phyloP scores from a whole-genome alignment of 2,329 filamentous ascomycete genomes.

The Annulohypoxylon truncatum region DNA sequence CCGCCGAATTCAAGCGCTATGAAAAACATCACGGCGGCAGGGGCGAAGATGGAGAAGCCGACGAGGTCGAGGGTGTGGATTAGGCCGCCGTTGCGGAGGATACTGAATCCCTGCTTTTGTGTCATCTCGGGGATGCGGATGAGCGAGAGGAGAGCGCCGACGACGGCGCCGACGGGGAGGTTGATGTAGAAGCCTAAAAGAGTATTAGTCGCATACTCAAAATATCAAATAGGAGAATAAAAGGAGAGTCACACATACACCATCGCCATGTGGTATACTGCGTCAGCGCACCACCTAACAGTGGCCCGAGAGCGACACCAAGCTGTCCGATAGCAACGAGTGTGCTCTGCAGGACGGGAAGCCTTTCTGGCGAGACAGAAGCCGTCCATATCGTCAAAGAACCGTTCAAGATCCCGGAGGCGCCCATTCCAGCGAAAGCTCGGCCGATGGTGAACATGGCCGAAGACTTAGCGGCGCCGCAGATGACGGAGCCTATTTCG shows the following conservation, averaged over 20 bases:
- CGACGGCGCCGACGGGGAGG: slow-evolving; percentile 55
- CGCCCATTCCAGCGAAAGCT: slow-evolving; percentile 31
- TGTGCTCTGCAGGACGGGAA: neutral
- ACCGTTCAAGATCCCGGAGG: neutral
- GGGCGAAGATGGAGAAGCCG: slow-evolving; percentile 56
- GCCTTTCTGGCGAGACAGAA: neutral
- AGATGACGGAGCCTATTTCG: slow-evolving; percentile 36
- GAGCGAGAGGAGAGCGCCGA: slow-evolving; percentile 46
- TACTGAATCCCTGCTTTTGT: neutral
- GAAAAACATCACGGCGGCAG: slow-evolving; percentile 55
- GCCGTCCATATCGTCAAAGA: neutral
- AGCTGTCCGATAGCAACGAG: neutral
- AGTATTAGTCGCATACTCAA: neutral
- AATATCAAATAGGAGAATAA: neutral
- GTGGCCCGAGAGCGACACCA: slow-evolving; percentile 47
- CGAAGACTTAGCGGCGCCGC: slow-evolving; percentile 40
- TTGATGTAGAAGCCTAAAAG: slow-evolving; percentile 58
- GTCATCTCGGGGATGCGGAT: slow-evolving; percentile 52
- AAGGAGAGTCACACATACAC: slow-evolving; percentile 50
- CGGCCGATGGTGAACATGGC: slow-evolving; percentile 44
- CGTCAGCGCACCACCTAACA: slow-evolving; percentile 59
- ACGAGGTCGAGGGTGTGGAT: slow-evolving; percentile 53
- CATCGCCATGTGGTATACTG: slow-evolving; percentile 58
- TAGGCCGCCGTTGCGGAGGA: neutral
- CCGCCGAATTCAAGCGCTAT: slow-evolving; percentile 59